Evolutionary conservation across 2,329 filamentous ascomycete genomes (phyloP).

Genomic region (Aspergillus ochraceus): DNA sequence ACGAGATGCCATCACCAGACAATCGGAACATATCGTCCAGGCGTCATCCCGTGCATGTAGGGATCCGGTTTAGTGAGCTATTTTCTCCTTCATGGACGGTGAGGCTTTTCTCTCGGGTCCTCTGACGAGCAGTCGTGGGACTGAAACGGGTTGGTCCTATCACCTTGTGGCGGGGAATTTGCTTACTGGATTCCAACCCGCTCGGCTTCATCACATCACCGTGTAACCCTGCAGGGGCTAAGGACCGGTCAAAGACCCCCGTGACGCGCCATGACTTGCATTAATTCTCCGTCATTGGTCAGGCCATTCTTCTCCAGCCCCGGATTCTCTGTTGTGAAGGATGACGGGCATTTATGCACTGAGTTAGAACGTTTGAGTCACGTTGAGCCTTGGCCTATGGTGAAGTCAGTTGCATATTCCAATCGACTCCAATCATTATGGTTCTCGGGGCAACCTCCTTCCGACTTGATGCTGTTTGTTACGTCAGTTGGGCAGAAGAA

Average conservation of each 20-base stretch:
- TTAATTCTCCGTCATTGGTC: not conserved
- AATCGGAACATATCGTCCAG: conserved; percentile 5
- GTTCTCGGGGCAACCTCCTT: not conserved
- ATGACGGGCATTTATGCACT: not conserved
- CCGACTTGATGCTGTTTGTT: not conserved
- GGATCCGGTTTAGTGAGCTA: not conserved
- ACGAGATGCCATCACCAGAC: conserved; percentile 21
- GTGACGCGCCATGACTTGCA: conserved; percentile 1
- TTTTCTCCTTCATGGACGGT: not conserved
- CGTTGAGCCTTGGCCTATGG: not conserved
- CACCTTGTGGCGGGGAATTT: not conserved
- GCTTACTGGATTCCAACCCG: conserved; percentile 4
- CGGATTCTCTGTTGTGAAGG: not conserved
- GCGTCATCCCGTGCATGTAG: not conserved
- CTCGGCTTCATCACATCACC: not conserved
- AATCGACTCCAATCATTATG: not conserved
- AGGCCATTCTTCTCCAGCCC: not conserved
- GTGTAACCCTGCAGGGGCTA: conserved; percentile 2
- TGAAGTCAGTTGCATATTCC: not conserved
- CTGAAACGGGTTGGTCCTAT: not conserved
- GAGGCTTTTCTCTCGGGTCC: conserved; percentile 2
- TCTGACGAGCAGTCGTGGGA: not conserved
- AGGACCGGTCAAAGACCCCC: not conserved
- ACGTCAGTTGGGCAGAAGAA: not conserved
- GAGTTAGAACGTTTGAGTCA: not conserved